phyloP scores from a whole-genome alignment of 257 asterid genomes.

The Forsythia viridissima region DNA sequence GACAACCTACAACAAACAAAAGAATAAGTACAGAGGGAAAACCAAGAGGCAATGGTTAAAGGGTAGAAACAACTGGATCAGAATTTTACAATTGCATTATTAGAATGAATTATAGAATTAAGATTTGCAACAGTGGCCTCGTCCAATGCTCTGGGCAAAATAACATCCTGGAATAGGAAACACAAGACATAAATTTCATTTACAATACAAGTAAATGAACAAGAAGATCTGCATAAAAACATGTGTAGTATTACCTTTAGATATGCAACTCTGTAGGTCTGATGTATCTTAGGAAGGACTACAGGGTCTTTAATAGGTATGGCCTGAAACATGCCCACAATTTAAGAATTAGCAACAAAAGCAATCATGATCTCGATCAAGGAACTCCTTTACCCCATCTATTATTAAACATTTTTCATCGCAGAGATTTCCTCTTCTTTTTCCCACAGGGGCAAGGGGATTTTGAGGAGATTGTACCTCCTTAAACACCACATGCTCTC shows the following conservation, averaged over 20 bases:
- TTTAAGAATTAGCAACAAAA: conserved; percentile 22
- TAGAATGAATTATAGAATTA: conserved; percentile 74
- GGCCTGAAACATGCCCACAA: conserved; percentile 49
- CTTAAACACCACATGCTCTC: conserved; percentile 83
- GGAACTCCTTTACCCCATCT: conserved; percentile 1
- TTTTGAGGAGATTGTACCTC: conserved; percentile 53
- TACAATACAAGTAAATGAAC: conserved; percentile 2
- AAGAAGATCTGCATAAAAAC: conserved; percentile 12
- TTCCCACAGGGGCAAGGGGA: not conserved
- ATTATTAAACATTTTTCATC: conserved; percentile 5
- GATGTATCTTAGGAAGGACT: conserved; percentile 90
- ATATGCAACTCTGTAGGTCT: conserved; percentile 85
- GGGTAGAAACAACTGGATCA: conserved; percentile 13
- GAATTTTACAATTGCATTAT: conserved; percentile 77
- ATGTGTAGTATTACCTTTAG: conserved; percentile 59
- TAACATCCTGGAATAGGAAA: conserved; percentile 70
- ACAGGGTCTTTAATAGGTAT: conserved; percentile 80
- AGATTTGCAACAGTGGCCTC: conserved; percentile 70
- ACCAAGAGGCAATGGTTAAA: conserved; percentile 4
- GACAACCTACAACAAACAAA: conserved; percentile 58
- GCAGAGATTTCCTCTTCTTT: conserved; percentile 6
- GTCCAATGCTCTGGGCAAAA: conserved; percentile 77
- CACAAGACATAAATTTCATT: conserved; percentile 28
- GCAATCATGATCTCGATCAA: conserved; percentile 9
- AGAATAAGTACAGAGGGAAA: conserved; percentile 22